Evolutionary conservation across 306 rosid genomes (phyloP), one percentile per base, ranked within the genome.

Genomic region (Senna tora): DNA sequence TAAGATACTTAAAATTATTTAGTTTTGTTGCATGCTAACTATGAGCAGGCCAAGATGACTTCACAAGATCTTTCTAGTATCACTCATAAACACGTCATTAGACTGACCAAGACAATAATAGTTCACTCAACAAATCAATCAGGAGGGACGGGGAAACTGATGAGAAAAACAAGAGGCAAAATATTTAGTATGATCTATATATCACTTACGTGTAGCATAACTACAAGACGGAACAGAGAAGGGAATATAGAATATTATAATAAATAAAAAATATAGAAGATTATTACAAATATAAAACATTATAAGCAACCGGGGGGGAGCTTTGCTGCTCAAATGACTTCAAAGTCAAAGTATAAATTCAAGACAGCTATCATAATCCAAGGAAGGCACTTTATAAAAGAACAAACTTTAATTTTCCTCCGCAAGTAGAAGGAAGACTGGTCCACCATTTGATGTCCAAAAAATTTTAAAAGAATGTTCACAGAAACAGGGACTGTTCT

Each of bases 311-410:
- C 16, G 49, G 30, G 34, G 53, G 5, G 5, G 2, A 11, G 17
- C 10, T 28, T 28, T 58, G 38, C 20, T 33, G 14, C 65, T 33
- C 65, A 32, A 15, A 58, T 13, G 45, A 60, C 42, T 69, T 17
- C 76, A 69, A 52, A 14, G 14, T 11, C 28, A 62, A 61, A 36
- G 20, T 20, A 63, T 32, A 20, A 17, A 54, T n/a, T 5, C 15
- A 63, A 64, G 53, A 43, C 36, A 32, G 67, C 56, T 50, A 54
- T 71, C 72, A 53, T 71, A 45, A 43, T 63, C 60, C 12, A 70
- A 52, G 67, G 53, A 45, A 56, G 52, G 65, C 25, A 58, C 65
- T 52, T 43, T 19, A 32, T 51, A 6, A 22, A 63, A 65, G 34
- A 52, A 52, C 5, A 4, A n/a, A 63, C 69, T 69, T 4, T 33